phyloP scores from a whole-genome alignment of 2,329 filamentous ascomycete genomes.

The Cytospora chrysosperma region DNA sequence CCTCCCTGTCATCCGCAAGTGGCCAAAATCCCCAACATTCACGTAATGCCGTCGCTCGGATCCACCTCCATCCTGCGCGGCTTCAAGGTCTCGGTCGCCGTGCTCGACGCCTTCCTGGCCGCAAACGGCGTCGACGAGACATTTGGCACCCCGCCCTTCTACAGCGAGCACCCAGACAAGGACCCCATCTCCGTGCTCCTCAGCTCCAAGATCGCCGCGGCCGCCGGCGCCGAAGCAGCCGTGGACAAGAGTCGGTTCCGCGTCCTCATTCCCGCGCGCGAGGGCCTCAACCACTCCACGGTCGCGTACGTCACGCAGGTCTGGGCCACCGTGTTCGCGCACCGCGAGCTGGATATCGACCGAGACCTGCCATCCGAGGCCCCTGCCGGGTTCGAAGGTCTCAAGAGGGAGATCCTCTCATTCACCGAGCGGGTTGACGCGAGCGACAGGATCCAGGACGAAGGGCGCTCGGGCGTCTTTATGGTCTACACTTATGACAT shows the following conservation, averaged over 20 bases:
- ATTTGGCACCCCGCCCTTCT: constrained; percentile 8
- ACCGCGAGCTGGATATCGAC: constrained; percentile 2
- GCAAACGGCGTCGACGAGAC: constrained; percentile 13
- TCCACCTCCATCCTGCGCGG: constrained; percentile 1
- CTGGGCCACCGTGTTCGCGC: constrained; percentile 2
- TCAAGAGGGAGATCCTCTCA: not conserved
- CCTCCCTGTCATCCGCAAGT: no score
- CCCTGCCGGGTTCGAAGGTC: not conserved
- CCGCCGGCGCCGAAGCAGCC: not conserved
- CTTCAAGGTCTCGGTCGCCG: constrained; percentile 7
- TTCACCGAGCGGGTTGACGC: not conserved
- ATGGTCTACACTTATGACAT: constrained; percentile 2
- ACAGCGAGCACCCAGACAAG: constrained; percentile 11
- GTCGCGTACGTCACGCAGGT: not conserved
- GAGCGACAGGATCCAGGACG: not conserved
- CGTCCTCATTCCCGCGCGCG: constrained; percentile 2
- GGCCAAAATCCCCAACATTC: no score
- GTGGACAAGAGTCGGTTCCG: constrained; percentile 6
- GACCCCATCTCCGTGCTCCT: constrained; percentile 4
- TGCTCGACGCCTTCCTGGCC: no score
- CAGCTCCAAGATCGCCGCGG: not conserved
- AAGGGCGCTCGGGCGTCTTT: not conserved
- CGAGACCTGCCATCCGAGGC: not conserved
- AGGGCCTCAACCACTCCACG: not conserved
- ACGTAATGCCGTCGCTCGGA: no score